Base-by-base conservation (phyloP, 1,139 yeast genomes). In the Eremothecium cymbalariae region DNA sequence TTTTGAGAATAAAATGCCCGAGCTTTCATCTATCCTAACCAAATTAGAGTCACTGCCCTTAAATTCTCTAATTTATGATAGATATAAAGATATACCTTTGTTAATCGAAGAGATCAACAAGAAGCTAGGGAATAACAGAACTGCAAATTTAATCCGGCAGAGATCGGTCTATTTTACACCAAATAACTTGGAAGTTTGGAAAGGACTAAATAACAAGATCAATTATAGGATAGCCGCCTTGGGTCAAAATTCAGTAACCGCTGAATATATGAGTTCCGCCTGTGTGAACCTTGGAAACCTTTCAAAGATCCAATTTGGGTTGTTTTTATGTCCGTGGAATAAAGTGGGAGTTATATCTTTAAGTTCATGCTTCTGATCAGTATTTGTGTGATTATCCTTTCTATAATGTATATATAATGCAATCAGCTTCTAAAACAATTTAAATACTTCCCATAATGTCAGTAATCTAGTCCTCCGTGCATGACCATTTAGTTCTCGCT, bases 81-180 rank as follows among this genome's bases (percentile, higher is more conserved):
- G 65, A 1, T 65, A 65, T 43, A 65, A 65, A 34, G 65, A 70
- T 28, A 71, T 81, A 7, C 86, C 94, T 8, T 67, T 63, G 39
- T 57, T 88, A 37, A 59, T 84, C 19, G 62, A 70, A 1, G 73
- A 73, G 38, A 66, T 82, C 28, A 67, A 65, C 39, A 50, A 52
- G 19, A 57, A 64, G 40, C 42, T 70, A 18, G 43, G 48, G 1
- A 26, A 34, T 11, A 41, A 41, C 6, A 41, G 44, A 3, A 33
- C 40, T 2, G 32, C 38, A 2, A 39, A 44, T 4, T 40, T 48
- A 21, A 64, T 71, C 4, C 80, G 93, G 85, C 81, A 78, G 48
- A 69, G 77, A 47, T 68, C 75, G 12, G 88, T 93, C 0, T 61
- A 78, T 41, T 61, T 80, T 47, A 80, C 82, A 62, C 96, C 96